These are phyloP conservation scores for Penicillium sp. DNA, from an alignment of 2,329 filamentous ascomycete species.

Conservation along the genomic window DNA sequence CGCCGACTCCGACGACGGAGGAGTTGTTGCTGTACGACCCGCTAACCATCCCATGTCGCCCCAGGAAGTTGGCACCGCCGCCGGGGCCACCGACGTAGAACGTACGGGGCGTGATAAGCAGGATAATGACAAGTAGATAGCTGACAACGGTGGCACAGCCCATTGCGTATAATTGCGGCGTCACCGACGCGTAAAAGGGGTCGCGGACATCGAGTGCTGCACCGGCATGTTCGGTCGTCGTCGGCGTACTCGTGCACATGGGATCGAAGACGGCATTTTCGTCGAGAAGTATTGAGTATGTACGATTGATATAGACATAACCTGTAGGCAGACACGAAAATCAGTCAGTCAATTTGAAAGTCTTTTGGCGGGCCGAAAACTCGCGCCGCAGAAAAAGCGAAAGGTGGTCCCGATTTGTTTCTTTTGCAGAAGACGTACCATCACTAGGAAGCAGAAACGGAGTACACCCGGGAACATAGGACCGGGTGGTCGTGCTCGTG, in stretches of 20 bases:
- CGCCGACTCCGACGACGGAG: slow-evolving; percentile 81
- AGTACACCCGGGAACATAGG: slow-evolving; percentile 59
- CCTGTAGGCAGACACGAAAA: slow-evolving; percentile 31
- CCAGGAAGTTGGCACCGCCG: slow-evolving; percentile 72
- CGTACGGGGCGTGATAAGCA: slow-evolving; percentile 92
- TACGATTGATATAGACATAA: slow-evolving; percentile 47
- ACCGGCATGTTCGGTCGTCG: slow-evolving; percentile 43
- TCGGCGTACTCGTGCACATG: slow-evolving; percentile 50
- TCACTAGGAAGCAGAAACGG: slow-evolving; percentile 66
- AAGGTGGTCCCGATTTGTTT: not conserved
- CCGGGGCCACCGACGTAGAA: slow-evolving; percentile 80
- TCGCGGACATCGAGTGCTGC: slow-evolving; percentile 72
- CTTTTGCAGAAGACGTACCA: slow-evolving; percentile 48
- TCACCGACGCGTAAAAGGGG: slow-evolving; percentile 92
- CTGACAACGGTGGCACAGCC: slow-evolving; percentile 88
- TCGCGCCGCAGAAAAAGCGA: not conserved
- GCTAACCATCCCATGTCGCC: slow-evolving; percentile 82
- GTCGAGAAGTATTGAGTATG: slow-evolving; percentile 50
- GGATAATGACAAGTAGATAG: slow-evolving; percentile 91
- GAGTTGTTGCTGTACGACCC: slow-evolving; percentile 69
- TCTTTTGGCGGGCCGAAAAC: not conserved
- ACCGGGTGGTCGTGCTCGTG: slow-evolving; percentile 41
- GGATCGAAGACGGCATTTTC: slow-evolving; percentile 57
- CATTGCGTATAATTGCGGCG: slow-evolving; percentile 90
- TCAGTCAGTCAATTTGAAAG: slow-evolving; percentile 13